phyloP scores from a whole-genome alignment of 345 rosid genomes.

The Limnanthes douglasii region DNA sequence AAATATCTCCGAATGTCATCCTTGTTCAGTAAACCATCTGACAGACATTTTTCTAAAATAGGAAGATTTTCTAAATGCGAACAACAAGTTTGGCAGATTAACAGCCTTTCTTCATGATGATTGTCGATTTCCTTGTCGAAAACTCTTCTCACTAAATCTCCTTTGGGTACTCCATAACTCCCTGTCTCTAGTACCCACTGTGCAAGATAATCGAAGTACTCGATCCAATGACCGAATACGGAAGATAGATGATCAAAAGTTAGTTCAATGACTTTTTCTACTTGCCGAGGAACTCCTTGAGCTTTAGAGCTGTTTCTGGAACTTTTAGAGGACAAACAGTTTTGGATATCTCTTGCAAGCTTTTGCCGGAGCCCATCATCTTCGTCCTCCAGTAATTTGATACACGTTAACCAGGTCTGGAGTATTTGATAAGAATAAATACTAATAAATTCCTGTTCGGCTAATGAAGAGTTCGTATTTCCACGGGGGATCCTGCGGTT shows the following conservation, averaged over 20 bases:
- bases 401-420: constrained; percentile 62
- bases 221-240: constrained; percentile 65
- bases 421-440: constrained; percentile 41
- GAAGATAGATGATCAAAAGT: constrained; percentile 59
- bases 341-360: constrained; percentile 51
- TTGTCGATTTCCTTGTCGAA: constrained; percentile 95
- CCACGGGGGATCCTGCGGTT: constrained; percentile 16
- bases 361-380: constrained; percentile 65
- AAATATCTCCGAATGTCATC: constrained; percentile 19
- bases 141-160: constrained; percentile 71
- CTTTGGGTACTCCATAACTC: constrained; percentile 23
- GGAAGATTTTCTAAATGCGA: constrained; percentile 51
- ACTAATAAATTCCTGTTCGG: constrained; percentile 22
- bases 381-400: constrained; percentile 86
- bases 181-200: constrained; percentile 42
- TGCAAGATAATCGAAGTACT: constrained; percentile 43
- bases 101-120: constrained; percentile 84
- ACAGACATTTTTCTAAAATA: too few relatives aligned
- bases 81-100: constrained; percentile 69
- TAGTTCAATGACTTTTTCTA: constrained; percentile 67
- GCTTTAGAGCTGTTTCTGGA: too few relatives aligned
- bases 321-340: constrained; percentile 37
- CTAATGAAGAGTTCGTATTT: constrained; percentile 9
- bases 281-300: constrained; percentile 49
- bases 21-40: constrained; percentile 8